Base-by-base conservation (phyloP, 23 red algal species). In the Gracilaria gracilis region DNA sequence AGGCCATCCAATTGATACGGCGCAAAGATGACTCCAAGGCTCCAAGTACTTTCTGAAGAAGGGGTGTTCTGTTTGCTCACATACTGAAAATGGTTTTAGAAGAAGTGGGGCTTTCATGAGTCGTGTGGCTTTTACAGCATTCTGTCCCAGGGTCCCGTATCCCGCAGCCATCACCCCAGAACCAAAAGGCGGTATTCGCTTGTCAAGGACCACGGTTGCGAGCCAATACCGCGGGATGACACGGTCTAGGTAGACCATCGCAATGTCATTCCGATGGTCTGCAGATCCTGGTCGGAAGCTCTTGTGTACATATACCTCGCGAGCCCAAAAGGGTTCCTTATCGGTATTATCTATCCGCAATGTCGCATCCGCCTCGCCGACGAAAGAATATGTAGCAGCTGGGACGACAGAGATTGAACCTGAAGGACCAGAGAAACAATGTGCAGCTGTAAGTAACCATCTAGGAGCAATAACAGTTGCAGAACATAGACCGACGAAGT, bases 391-490 rank as follows among this genome's bases (percentile, higher is more conserved):
- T 7, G 87, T 69, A 2, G 51, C 46, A 9, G 55, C 35, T 5
- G 87, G 48, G 35, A 80, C 54, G 4, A 31, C 87, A 25, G 71
- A 80, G 13, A 54, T 46, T 24, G 47, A 36, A 34, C 73, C 73
- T n/a, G 71, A 47, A 23, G 42, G 74, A 57, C 87, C 87, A 29
- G 74, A 57, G 31, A 90, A 81, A 20, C 87, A 90, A 69, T 90
- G 87, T 17, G 87, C 87, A 42, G 87, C 74, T 64, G 87, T 90
- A 31, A 90, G 64, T 19, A 90, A 15, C 87, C 87, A 90, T 31
- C 87, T 38, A 16, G 54, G 57, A 21, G 71, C 76, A 14, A 90
- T 64, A 27, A 90, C 87, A 4, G 50, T 90, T 29, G 71, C 87
- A 0, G 71, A 79, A 55, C 87, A 90, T 27, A 90, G 38, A 14